Percentiles rank a stretch among this genome's conserved stretches.
These are phyloP conservation scores for Fusarium keratoplasticum DNA, from an alignment of 2,329 filamentous ascomycete genomes.

Conservation along the genomic window DNA sequence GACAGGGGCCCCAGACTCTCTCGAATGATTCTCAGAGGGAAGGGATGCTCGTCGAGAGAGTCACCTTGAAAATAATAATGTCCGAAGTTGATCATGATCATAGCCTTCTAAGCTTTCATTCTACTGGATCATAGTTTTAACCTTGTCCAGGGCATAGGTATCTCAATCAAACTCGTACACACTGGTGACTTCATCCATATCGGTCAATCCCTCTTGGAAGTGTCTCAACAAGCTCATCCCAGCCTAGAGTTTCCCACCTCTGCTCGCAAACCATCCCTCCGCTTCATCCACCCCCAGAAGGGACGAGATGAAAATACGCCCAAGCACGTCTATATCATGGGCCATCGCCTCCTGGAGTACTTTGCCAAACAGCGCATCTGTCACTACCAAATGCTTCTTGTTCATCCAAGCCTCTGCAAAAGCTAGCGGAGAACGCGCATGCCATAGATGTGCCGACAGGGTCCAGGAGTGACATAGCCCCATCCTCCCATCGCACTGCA, in stretches of 20 bases:
- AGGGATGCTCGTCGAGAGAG: not conserved
- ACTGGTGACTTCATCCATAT: not conserved
- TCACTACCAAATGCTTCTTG: constrained; percentile 51
- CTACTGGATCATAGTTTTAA: not conserved
- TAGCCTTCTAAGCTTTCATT: not conserved
- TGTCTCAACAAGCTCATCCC: not conserved
- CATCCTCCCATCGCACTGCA: constrained; percentile 46
- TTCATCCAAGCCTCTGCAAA: constrained; percentile 54
- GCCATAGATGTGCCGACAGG: constrained; percentile 53
- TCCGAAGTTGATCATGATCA: not conserved
- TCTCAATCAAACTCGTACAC: not conserved
- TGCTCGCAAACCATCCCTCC: constrained; percentile 48
- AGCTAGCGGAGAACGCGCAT: constrained; percentile 48
- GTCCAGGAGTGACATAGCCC: constrained; percentile 53
- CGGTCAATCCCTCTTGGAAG: not conserved
- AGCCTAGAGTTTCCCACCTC: constrained; percentile 31
- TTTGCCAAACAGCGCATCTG: constrained; percentile 41
- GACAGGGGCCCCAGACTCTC: not conserved
- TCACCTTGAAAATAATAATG: not conserved
- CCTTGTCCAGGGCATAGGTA: not conserved
- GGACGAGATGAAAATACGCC: constrained; percentile 49
- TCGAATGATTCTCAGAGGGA: not conserved
- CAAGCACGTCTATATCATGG: constrained; percentile 58
- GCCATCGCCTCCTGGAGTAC: constrained; percentile 52
- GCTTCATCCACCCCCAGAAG: constrained; percentile 49